Percentiles rank a stretch among this genome's conserved stretches.
phyloP scores from a whole-genome alignment of 2,329 filamentous ascomycete genomes.

The Phaeosphaeria sp. region DNA sequence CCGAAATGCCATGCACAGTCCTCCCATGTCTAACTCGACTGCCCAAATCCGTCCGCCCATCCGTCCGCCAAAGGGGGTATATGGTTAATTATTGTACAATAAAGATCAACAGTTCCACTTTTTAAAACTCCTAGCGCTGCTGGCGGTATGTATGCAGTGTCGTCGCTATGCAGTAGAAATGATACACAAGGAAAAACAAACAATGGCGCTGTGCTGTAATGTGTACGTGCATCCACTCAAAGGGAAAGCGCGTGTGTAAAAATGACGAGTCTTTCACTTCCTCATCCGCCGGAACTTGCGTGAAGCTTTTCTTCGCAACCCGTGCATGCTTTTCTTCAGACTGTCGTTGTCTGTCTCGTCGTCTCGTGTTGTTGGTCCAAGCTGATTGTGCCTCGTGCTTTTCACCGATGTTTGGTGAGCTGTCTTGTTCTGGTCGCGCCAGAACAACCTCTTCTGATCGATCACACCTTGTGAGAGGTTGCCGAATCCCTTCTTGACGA shows the following conservation, averaged over 20 bases:
- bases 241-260: neutral
- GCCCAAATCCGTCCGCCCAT: neutral
- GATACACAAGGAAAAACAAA: neutral
- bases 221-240: neutral
- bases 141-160: constrained; percentile 2
- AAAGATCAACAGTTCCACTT: constrained; percentile 11
- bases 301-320: constrained; percentile 30
- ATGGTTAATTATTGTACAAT: constrained; percentile 28
- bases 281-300: constrained; percentile 32
- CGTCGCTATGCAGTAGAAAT: neutral
- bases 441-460: constrained; percentile 68
- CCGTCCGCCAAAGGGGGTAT: constrained; percentile 20
- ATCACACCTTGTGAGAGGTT: constrained; percentile 83
- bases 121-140: constrained; percentile 3
- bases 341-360: constrained; percentile 32
- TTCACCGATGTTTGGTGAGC: constrained; percentile 29
- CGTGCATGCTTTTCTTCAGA: constrained; percentile 24
- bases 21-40: neutral
- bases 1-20: neutral
- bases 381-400: constrained; percentile 16
- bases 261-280: constrained; percentile 11
- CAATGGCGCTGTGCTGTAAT: neutral
- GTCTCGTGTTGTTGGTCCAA: constrained; percentile 8
- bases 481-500: constrained; percentile 79
- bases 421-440: constrained; percentile 41